phyloP scores from a whole-genome alignment of 2,329 filamentous ascomycete genomes.

The Diplocarpon mali region DNA sequence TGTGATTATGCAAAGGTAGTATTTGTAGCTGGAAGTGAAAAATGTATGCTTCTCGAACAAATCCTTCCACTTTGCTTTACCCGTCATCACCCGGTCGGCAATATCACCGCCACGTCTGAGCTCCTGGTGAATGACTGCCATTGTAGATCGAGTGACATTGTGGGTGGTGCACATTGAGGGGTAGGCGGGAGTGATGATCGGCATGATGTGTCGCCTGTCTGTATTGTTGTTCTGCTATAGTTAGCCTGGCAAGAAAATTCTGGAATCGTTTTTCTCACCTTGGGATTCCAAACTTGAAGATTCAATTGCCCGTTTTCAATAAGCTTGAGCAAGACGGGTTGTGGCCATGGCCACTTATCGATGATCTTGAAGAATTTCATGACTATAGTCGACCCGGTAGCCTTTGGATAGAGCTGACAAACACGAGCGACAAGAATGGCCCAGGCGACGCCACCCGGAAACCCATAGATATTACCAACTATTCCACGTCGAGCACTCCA shows the following conservation, averaged over 20 bases:
- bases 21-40: conserved; percentile 88
- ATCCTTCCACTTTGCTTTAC: conserved; percentile 72
- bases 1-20: conserved; percentile 82
- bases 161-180: conserved; percentile 97
- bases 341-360: conserved; percentile 84
- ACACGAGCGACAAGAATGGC: conserved; percentile 94
- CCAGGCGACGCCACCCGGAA: conserved; percentile 94
- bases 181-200: conserved; percentile 94
- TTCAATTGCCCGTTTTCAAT: conserved; percentile 75
- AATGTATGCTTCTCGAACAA: conserved; percentile 86
- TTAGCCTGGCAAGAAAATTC: conserved; percentile 7
- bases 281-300: conserved; percentile 89
- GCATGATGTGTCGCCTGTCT: conserved; percentile 87
- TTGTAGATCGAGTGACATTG: conserved; percentile 81
- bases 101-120: conserved; percentile 68
- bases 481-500: conserved; percentile 91
- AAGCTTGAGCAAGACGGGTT: conserved; percentile 80
- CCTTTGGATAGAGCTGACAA: conserved; percentile 91
- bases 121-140: conserved; percentile 73
- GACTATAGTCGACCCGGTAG: conserved; percentile 77
- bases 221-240: conserved; percentile 34
- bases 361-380: conserved; percentile 93
- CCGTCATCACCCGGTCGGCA: conserved; percentile 66
- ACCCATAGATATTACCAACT: conserved; percentile 93
- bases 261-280: conserved; percentile 37